These are phyloP conservation scores for Antitrichia curtipendula DNA, from an alignment of 225 moss, liverwort and hornwort genomes.

Conservation along the genomic window DNA sequence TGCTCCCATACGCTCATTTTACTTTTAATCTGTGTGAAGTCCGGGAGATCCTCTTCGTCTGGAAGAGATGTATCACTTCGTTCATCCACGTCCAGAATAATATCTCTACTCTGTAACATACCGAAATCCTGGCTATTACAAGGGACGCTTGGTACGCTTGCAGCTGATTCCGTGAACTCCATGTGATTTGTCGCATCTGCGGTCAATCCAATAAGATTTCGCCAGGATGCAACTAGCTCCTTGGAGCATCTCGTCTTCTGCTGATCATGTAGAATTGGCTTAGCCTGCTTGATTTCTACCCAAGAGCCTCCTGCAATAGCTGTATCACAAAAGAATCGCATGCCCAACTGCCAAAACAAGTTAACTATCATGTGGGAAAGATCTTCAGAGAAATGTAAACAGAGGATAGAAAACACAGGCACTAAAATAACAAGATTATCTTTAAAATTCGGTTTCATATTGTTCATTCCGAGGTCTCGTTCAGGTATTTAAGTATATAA, in stretches of 20 bases:
- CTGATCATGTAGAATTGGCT: slow-evolving; percentile 14
- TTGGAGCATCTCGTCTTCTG: slow-evolving; percentile 43
- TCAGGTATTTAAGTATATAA: not conserved
- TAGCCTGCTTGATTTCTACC: slow-evolving; percentile 37
- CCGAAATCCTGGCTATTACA: not conserved
- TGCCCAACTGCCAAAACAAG: slow-evolving; percentile 46
- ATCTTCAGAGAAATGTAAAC: not conserved
- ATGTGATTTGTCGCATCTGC: slow-evolving; percentile 44
- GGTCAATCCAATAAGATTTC: slow-evolving; percentile 28
- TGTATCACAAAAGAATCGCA: slow-evolving; percentile 65
- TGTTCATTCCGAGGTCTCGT: not conserved
- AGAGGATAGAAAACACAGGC: not conserved
- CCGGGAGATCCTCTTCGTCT: slow-evolving; percentile 23
- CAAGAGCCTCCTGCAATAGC: slow-evolving; percentile 51
- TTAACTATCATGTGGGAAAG: not conserved
- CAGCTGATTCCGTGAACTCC: slow-evolving; percentile 32
- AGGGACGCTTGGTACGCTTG: not conserved
- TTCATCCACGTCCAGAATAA: slow-evolving; percentile 25
- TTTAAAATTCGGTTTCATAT: not conserved
- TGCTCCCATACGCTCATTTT: not conserved
- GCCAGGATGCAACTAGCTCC: slow-evolving; percentile 34
- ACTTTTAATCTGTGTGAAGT: slow-evolving; percentile 11
- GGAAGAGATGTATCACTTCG: slow-evolving; percentile 17
- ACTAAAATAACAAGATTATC: not conserved
- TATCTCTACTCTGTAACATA: slow-evolving; percentile 12